These are phyloP conservation scores for Teunomyces atbi DNA, from an alignment of 805 yeast species.

Conservation along the genomic window DNA sequence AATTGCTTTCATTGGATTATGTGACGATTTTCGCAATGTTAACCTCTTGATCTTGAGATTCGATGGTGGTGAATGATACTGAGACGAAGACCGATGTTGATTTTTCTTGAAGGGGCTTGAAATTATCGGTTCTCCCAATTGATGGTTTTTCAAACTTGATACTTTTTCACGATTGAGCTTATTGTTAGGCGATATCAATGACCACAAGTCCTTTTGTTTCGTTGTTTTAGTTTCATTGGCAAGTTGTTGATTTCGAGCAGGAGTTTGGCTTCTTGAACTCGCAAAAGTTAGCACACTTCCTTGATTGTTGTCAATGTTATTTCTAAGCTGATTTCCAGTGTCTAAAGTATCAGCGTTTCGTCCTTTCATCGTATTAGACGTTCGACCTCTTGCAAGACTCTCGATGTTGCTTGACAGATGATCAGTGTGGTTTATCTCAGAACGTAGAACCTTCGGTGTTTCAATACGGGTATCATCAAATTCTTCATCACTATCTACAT, in stretches of 20 bases:
- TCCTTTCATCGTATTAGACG: background rate
- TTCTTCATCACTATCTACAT: conserved; percentile 21
- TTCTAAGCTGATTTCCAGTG: background rate
- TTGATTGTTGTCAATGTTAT: background rate
- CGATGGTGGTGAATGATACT: conserved; percentile 20
- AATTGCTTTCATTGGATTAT: background rate
- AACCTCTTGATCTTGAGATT: conserved; percentile 17
- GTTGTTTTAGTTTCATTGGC: background rate
- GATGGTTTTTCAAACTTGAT: conserved; percentile 1
- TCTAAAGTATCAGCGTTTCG: background rate
- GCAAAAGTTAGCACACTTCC: background rate
- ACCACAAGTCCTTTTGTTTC: background rate
- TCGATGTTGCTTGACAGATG: background rate
- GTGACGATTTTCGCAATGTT: background rate
- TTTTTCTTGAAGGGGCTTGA: background rate
- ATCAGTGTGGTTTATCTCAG: background rate
- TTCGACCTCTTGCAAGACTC: background rate
- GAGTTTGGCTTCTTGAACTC: background rate
- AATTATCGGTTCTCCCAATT: background rate
- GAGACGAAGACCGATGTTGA: background rate
- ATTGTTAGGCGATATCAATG: background rate
- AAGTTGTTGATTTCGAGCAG: background rate
- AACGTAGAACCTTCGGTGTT: conserved; percentile 19
- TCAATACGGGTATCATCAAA: conserved; percentile 30
- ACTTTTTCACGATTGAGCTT: background rate